Base-by-base conservation (phyloP, 2,329 filamentous ascomycete species). In the Cercospora citrullina region DNA sequence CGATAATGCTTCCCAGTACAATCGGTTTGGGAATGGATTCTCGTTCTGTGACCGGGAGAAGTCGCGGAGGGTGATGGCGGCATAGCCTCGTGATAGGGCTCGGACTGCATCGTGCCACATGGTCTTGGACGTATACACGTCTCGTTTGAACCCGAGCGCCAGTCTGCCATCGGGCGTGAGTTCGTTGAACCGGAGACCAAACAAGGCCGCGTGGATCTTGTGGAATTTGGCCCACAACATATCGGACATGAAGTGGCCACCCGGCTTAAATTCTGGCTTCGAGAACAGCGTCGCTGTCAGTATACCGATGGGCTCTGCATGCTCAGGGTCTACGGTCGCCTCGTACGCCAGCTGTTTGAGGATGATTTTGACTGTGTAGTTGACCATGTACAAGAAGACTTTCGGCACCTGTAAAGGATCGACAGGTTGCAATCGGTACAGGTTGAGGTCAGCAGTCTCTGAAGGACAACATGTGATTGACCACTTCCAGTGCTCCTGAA, bases 191-290 rank as follows among this genome's bases (percentile, higher is more conserved):
- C 55, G 36, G 23, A 65, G 87, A 18, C 94, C 94, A 77, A 96
- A 98, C 0, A 99, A 83, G 1, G 93, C 89, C 0, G 95, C 94
- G 74, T 93, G 96, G 3, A 87, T 84, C 16, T 91, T 84, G 68
- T 93, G 89, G 75, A 92, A 91, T 79, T 98, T 97, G 64, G 94
- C 90, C 75, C 96, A 90, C 31, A 98, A 84, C 68, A 98, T 91
- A 76, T 96, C 92, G 63, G 93, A 89, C 67, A 96, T 83, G 8
- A 88, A 90, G 61, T 89, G 86, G 84, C 89, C 91, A 64, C 86
- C 83, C 75, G 92, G 91, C 14, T 72, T 71, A 64, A 75, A 77
- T 16, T 87, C 84, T 18, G 87, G 84, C 63, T 86, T 84, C 0
- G 91, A 90, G 77, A 96, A 94, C 31, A 96, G 85, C 71, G 89